phyloP scores from a whole-genome alignment of 108 stramenopile species.

The Skeletonema tropicum region DNA sequence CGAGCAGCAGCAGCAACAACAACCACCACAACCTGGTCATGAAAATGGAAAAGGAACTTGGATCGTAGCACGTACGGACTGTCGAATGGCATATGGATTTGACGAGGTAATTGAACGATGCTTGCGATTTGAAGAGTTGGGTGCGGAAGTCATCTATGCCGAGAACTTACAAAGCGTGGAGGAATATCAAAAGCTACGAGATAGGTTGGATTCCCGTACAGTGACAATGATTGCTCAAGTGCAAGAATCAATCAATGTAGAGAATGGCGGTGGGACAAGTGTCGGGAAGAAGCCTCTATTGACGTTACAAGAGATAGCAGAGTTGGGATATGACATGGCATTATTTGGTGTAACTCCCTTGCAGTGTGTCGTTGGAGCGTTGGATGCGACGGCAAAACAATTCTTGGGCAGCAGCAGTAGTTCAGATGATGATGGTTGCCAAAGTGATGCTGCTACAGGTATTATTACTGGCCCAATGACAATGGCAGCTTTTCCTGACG shows the following conservation, averaged over 20 bases:
- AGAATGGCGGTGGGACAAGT: neutral
- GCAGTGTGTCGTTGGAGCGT: conserved; percentile 48
- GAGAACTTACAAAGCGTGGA: conserved; percentile 58
- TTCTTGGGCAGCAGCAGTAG: conserved; percentile 11
- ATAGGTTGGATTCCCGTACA: conserved; percentile 27
- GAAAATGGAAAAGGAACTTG: conserved; percentile 18
- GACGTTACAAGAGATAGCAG: conserved; percentile 40
- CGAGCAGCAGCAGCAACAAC: neutral
- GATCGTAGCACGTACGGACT: conserved; percentile 63
- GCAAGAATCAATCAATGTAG: conserved; percentile 26
- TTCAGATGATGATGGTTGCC: conserved; percentile 10
- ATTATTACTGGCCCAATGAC: conserved; percentile 13
- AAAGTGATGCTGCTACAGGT: conserved; percentile 5
- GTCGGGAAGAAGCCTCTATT: conserved; percentile 23
- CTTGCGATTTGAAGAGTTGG: conserved; percentile 54
- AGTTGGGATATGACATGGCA: conserved; percentile 57
- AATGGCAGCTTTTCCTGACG: conserved; percentile 43
- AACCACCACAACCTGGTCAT: neutral
- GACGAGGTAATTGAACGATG: conserved; percentile 63
- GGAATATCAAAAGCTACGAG: conserved; percentile 52
- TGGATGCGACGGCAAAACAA: conserved; percentile 23
- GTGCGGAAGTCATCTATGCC: conserved; percentile 64
- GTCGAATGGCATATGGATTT: conserved; percentile 57
- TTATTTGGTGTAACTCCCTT: conserved; percentile 65
- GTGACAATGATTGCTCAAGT: conserved; percentile 62